Evolutionary conservation across 352 stramenopile species (phyloP), one percentile per base, ranked within the genome.

Genomic region (Phytopythium vexans): DNA sequence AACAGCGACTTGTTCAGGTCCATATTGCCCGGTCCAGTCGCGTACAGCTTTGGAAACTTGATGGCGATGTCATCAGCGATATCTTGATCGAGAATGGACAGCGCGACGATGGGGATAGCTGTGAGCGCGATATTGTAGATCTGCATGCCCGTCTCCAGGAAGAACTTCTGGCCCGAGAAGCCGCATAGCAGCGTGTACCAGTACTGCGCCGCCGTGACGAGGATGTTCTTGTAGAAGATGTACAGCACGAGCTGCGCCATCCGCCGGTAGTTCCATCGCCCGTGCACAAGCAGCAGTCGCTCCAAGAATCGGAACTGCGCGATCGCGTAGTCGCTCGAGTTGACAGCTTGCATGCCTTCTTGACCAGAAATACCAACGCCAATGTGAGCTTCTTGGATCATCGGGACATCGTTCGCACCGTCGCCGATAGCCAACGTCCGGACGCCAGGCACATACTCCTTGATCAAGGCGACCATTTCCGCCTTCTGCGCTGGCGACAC

Each of bases 401-500:
- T 98, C 11, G 86, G 88, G 3, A 98, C 94, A 55, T 98, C 94
- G 56, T 98, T 98, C 1, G 94, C 94, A 40, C 94, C 94, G 57
- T 98, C 94, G 31, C 94, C 91, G 41, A 97, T 97, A 15, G 88
- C 79, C 2, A 97, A 69, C 14, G 88, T 97, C 7, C 76, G 74
- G 8, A 87, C 77, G 6, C 78, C 77, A 35, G 77, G 69, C 3
- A 91, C 77, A 42, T 74, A 74, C 35, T 87, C 68, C 52, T 90
- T 94, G 56, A 96, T 88, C 16, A 95, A 50, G 4, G 73, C 73
- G 7, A 94, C 86, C 70, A 96, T 88, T 15, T 90, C 64, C 6
- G 82, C 82, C 68, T 97, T 96, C 47, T 97, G 87, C 7, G 82
- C 82, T 0, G 88, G 88, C 3, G 84, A 94, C 2, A 96, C 84